Conservation (phyloP, 495 filamentous ascomycete species). For the Podospora pseudopauciseta region DNA sequence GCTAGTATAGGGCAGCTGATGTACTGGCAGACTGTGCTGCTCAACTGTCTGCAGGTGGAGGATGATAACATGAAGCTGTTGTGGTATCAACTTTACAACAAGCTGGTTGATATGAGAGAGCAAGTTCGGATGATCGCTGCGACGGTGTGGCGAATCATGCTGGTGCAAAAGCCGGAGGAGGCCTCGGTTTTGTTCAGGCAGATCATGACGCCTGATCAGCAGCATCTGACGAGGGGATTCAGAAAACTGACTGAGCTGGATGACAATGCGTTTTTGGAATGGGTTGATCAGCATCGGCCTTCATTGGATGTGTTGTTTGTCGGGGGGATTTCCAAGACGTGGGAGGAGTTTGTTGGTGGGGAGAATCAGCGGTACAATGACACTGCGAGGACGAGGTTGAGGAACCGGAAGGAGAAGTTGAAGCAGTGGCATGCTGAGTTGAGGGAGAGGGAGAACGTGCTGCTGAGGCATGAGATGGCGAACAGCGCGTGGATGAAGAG, state of each 20-base stretch:
- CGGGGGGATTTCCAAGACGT: conserved; percentile 68
- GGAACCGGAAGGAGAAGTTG: conserved; percentile 75
- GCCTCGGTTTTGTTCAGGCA: conserved; percentile 67
- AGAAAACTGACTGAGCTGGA: conserved; percentile 81
- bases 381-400: conserved; percentile 60
- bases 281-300: conserved; percentile 80
- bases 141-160: conserved; percentile 80
- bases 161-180: conserved; percentile 91
- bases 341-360: conserved; percentile 76
- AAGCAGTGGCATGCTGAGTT: conserved; percentile 71
- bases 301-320: conserved; percentile 81
- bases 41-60: conserved; percentile 71
- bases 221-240: conserved; percentile 71
- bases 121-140: conserved; percentile 72
- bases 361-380: conserved; percentile 77
- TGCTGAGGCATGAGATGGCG: conserved; percentile 74
- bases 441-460: conserved; percentile 61
- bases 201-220: conserved; percentile 63
- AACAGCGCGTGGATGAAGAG: conserved; percentile 90
- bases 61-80: conserved; percentile 74
- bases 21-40: conserved; percentile 91
- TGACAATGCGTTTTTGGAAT: conserved; percentile 76
- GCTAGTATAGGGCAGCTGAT: conserved; percentile 74
- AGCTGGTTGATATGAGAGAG: conserved; percentile 61
- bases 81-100: conserved; percentile 86